phyloP scores from a whole-genome alignment of 495 filamentous ascomycete species.

The Letharia lupina region DNA sequence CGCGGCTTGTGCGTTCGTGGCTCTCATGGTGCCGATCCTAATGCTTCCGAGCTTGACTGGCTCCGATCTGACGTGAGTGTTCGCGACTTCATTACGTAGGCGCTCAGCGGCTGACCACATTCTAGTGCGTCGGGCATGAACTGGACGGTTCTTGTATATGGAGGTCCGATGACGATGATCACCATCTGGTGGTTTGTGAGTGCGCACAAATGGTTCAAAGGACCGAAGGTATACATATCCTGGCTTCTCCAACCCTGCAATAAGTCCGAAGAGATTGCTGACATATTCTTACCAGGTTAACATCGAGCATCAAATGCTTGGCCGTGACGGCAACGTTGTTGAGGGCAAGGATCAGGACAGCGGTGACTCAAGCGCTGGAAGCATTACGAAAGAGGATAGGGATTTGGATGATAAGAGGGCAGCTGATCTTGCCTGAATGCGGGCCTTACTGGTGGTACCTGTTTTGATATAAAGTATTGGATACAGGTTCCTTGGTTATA shows the following conservation, averaged over 20 bases:
- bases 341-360: conserved; percentile 17
- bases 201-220: conserved; percentile 69
- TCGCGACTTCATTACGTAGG: neutral
- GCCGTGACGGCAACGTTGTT: conserved; percentile 17
- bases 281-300: conserved; percentile 18
- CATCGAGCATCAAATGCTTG: conserved; percentile 26
- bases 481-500: neutral
- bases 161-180: conserved; percentile 55
- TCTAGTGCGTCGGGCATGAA: conserved; percentile 46
- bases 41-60: conserved; percentile 58
- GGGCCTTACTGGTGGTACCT: neutral
- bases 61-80: conserved; percentile 44
- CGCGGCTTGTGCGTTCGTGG: conserved; percentile 52
- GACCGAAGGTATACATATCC: conserved; percentile 46
- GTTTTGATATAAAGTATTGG: neutral
- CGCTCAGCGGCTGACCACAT: conserved; percentile 11
- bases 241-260: neutral
- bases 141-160: conserved; percentile 70
- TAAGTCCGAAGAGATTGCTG: neutral
- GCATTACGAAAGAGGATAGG: conserved; percentile 12
- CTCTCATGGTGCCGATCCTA: conserved; percentile 67
- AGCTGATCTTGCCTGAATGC: conserved; percentile 15
- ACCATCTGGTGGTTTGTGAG: conserved; percentile 63
- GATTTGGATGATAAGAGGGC: conserved; percentile 8
- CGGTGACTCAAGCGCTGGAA: conserved; percentile 20